Evolutionary conservation across 1,139 yeast species (phyloP), one percentile per base, ranked within the genome.

Genomic region (Taphrina communis): DNA sequence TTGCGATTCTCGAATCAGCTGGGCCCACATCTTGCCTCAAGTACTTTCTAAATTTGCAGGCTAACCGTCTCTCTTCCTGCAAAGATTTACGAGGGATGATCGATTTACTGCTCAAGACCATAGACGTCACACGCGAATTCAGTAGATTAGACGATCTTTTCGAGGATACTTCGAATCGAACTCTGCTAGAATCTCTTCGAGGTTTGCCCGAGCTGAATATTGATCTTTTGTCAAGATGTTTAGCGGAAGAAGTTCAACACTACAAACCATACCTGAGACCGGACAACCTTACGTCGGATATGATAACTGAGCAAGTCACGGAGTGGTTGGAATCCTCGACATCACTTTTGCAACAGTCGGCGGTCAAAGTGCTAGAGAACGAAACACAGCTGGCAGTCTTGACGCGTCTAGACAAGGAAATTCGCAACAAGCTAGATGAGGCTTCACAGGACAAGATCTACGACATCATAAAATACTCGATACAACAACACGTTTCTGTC

Each of bases 21-120:
- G 35, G 48, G 8, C 67, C 59, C 7, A 11, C 17, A 44, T 35
- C 60, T 11, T 63, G 67, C 21, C 38, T 63, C n/a, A 42, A n/a
- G 38, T 44, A 63, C 35, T 63, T 56, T 48, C 61, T 63, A 25
- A 19, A 38, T 36, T 46, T 63, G 44, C 60, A 55, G 17, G 38
- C 39, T n/a, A 36, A 19, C 3, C 11, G 17, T n/a, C 36, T 44
- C 17, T 17, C 25, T 2, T 6, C 35, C 14, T 55, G 61, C n/a
- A 17, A 11, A 8, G 36, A 36, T 21, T 38, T 63, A 8, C 35
- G 35, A 35, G 51, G 44, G 12, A 39, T 63, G 19, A 50, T 61
- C 31, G 14, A n/a, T 6, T 44, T 36, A 11, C 11, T 63, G n/a
- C 17, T 63, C 19, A 14, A 36, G 1, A 46, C 48, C 1, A 44